These are phyloP conservation scores for Epichloe baconii DNA, from an alignment of 2,329 filamentous ascomycete species.

Conservation along the genomic window DNA sequence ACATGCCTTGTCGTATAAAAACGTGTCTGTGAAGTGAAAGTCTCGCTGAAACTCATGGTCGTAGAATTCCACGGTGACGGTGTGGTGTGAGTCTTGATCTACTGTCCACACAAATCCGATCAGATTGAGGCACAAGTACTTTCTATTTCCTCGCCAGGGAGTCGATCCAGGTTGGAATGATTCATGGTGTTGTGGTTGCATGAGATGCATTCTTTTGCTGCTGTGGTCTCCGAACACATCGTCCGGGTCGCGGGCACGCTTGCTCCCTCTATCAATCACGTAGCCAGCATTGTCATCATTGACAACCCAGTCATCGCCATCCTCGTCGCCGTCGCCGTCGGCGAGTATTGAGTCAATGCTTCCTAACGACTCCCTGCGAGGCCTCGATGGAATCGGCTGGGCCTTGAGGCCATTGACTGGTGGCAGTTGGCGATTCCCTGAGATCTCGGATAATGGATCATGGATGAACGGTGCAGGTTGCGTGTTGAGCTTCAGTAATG, in stretches of 20 bases:
- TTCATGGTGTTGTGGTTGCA: conserved; percentile 58
- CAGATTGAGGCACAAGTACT: conserved; percentile 86
- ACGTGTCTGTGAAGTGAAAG: conserved; percentile 96
- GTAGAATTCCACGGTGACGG: conserved; percentile 94
- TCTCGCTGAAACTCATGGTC: conserved; percentile 85
- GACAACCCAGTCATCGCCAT: conserved; percentile 72
- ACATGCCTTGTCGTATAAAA: conserved; percentile 91
- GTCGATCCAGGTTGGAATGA: conserved; percentile 91
- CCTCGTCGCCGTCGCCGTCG: conserved; percentile 41
- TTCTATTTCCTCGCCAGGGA: conserved; percentile 86
- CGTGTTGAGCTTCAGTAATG: conserved; percentile 40
- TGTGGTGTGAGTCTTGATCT: conserved; percentile 85
- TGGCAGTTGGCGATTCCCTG: conserved; percentile 48
- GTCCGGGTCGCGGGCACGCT: conserved; percentile 37
- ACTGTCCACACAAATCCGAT: conserved; percentile 96
- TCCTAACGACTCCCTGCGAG: conserved; percentile 52
- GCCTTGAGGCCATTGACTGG: conserved; percentile 39
- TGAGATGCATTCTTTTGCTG: conserved; percentile 36
- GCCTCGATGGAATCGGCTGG: conserved; percentile 31
- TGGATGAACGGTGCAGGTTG: conserved; percentile 81
- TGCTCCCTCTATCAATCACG: conserved; percentile 39
- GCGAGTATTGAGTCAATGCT: conserved; percentile 75
- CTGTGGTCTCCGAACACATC: conserved; percentile 33
- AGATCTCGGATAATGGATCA: conserved; percentile 59
- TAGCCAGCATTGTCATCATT: conserved; percentile 96